Conservation (phyloP, 2,329 filamentous ascomycete species). For the Nemania abortiva region DNA sequence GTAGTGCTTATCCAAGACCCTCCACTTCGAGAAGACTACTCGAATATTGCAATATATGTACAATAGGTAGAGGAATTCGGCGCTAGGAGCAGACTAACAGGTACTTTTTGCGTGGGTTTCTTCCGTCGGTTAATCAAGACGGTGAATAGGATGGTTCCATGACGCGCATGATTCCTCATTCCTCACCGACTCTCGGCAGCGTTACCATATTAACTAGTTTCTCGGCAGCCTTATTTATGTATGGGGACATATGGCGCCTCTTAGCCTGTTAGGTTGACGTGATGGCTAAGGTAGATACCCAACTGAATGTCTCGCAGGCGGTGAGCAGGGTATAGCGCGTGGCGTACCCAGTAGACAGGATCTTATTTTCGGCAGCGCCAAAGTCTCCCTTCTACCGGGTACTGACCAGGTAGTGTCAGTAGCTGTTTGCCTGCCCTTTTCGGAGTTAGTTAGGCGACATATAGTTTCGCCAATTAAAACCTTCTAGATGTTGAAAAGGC, state of each 20-base stretch:
- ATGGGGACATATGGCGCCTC: background rate
- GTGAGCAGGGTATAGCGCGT: constrained; percentile 7
- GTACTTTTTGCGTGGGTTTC: background rate
- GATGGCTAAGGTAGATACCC: background rate
- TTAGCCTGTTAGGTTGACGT: background rate
- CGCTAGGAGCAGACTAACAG: background rate
- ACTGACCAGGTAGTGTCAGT: background rate
- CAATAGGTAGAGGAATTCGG: background rate
- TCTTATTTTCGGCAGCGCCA: background rate
- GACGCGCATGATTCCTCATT: background rate
- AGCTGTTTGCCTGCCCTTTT: too few relatives aligned
- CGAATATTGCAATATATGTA: background rate
- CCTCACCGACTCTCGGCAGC: constrained; percentile 26
- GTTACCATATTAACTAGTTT: background rate
- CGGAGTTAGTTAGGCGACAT: too few relatives aligned
- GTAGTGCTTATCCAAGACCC: constrained; percentile 25
- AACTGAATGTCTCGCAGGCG: constrained; percentile 13
- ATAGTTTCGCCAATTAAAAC: too few relatives aligned
- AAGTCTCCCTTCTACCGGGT: background rate
- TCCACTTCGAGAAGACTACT: background rate
- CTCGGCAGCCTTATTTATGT: background rate
- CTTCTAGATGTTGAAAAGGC: too few relatives aligned
- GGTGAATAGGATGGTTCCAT: constrained; percentile 3
- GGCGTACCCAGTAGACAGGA: background rate
- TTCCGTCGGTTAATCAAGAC: background rate